These are phyloP conservation scores for Capillidium rhysosporum DNA, from an alignment of 371 early-diverging fungal species.

Conservation along the genomic window DNA sequence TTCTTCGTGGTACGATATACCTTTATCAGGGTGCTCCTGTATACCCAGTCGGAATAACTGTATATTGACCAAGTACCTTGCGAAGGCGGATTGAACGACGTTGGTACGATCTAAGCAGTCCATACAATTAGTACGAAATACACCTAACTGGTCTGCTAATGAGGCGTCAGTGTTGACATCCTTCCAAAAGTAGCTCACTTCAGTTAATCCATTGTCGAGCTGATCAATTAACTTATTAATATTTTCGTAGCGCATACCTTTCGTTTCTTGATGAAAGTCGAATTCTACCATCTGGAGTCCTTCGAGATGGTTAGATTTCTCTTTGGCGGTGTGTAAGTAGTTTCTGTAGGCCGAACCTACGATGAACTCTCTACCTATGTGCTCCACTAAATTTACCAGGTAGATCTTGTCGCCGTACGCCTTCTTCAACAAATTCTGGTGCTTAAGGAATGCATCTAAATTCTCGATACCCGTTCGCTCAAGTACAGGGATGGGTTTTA, in stretches of 20 bases:
- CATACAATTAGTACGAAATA: slow-evolving; percentile 97
- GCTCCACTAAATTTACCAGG: slow-evolving; percentile 79
- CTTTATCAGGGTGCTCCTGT: slow-evolving; percentile 23
- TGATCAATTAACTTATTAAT: slow-evolving; percentile 46
- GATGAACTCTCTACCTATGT: slow-evolving; percentile 65
- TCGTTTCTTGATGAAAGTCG: slow-evolving; percentile 93
- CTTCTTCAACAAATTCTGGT: slow-evolving; percentile 43
- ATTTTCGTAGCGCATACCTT: slow-evolving; percentile 64
- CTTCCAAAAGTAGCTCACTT: slow-evolving; percentile 44
- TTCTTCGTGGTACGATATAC: slow-evolving; percentile 27
- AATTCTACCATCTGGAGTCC: slow-evolving; percentile 60
- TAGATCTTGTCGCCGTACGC: slow-evolving; percentile 54
- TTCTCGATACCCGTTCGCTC: slow-evolving; percentile 18
- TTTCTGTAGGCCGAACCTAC: slow-evolving; percentile 65
- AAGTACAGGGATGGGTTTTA: slow-evolving; percentile 37
- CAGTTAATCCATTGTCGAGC: slow-evolving; percentile 39
- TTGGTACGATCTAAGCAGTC: slow-evolving; percentile 99
- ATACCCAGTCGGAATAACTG: slow-evolving; percentile 45
- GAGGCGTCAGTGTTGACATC: slow-evolving; percentile 6
- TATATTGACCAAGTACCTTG: slow-evolving; percentile 37
- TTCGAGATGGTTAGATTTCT: slow-evolving; percentile 21
- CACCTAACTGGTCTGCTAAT: slow-evolving; percentile 22
- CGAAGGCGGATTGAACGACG: slow-evolving; percentile 86
- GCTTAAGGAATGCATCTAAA: slow-evolving; percentile 31
- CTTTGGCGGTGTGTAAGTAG: slow-evolving; percentile 19